A percentile compares a stretch with the other conserved stretches of the same genome.
Evolutionary conservation across 179 eudicot species (phyloP).

Genomic region (Heliamphora pulchella): DNA sequence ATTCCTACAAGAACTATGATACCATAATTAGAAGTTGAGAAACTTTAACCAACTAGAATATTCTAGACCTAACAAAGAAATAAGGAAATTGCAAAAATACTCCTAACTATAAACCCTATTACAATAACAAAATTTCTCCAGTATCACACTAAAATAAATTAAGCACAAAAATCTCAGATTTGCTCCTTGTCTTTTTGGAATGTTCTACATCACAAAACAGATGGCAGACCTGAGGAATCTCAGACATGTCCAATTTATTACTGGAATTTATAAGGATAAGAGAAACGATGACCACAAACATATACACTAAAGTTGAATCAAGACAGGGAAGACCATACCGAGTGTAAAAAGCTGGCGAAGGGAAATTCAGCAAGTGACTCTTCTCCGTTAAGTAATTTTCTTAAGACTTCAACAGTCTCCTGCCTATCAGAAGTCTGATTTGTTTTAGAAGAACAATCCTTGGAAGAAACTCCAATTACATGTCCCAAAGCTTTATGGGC

Average conservation of each 20-base stretch:
- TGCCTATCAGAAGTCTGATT: constrained; percentile 28
- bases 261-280: neutral
- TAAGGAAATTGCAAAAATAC: no score
- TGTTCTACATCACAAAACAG: neutral
- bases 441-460: constrained; percentile 29
- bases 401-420: constrained; percentile 25
- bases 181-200: neutral
- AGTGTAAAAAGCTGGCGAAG: constrained; percentile 64
- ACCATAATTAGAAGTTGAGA: no score
- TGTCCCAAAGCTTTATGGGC: constrained; percentile 53
- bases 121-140: no score
- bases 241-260: neutral
- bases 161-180: no score
- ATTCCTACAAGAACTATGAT: no score
- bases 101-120: no score
- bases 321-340: constrained; percentile 34
- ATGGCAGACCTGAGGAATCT: neutral
- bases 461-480: constrained; percentile 52
- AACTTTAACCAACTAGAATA: no score
- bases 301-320: constrained; percentile 10
- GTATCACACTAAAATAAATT: no score
- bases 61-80: no score
- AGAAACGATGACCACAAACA: neutral
- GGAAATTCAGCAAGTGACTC: constrained; percentile 95
- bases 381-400: constrained; percentile 59